Evolutionary conservation across 805 yeast species (phyloP).

Genomic region (Nakazawaea ernobii): DNA sequence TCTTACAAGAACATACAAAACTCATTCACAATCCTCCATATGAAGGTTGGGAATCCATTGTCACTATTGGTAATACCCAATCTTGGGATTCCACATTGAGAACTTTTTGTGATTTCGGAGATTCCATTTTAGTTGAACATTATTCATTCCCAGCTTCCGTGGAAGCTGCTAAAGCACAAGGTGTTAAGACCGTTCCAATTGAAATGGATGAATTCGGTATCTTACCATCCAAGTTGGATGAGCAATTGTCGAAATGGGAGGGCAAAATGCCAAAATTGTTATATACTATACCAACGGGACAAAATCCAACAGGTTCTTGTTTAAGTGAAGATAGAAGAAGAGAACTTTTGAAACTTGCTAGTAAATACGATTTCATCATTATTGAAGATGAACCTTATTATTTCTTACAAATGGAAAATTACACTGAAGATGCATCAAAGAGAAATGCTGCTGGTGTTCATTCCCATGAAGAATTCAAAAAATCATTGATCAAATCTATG

Average conservation of each 20-base stretch:
- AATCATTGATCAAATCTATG: constrained; percentile 70
- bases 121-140: constrained; percentile 69
- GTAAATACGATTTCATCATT: constrained; percentile 79
- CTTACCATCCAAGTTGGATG: constrained; percentile 50
- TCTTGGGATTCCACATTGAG: constrained; percentile 82
- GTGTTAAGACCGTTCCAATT: constrained; percentile 59
- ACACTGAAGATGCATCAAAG: constrained; percentile 37
- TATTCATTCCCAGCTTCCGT: constrained; percentile 71
- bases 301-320: constrained; percentile 95
- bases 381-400: constrained; percentile 97
- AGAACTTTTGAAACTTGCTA: constrained; percentile 70
- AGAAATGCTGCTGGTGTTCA: constrained; percentile 14
- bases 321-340: constrained; percentile 71
- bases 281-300: constrained; percentile 94
- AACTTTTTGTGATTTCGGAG: constrained; percentile 52
- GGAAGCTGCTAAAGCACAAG: constrained; percentile 60
- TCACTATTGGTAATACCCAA: constrained; percentile 85
- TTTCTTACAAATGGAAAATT: constrained; percentile 88
- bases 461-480: constrained; percentile 60
- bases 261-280: constrained; percentile 63
- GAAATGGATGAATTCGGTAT: constrained; percentile 63
- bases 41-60: constrained; percentile 67
- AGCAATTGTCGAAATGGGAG: constrained; percentile 56
- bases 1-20: constrained; percentile 72
- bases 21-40: constrained; percentile 45